Evolutionary conservation across 2,329 filamentous ascomycete genomes (phyloP).

Genomic region (Aureobasidium subglaciale): DNA sequence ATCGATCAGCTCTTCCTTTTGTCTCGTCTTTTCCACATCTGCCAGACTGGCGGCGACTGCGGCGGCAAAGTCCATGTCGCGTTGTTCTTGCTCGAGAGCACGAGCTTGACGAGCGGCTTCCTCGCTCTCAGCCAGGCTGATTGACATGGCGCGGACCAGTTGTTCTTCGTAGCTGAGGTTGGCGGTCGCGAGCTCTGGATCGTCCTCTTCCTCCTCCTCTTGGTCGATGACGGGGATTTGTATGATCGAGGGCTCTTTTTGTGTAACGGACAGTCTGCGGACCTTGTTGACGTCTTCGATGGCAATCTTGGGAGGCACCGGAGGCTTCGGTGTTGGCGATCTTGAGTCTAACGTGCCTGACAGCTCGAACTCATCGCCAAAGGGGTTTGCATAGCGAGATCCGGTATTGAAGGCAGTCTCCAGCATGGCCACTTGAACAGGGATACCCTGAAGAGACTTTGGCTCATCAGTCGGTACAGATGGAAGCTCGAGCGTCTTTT

Average conservation of each 20-base stretch:
- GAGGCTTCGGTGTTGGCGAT: constrained; percentile 32
- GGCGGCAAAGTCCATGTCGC: constrained; percentile 26
- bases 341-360: constrained; percentile 24
- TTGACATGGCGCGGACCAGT: constrained; percentile 30
- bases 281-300: constrained; percentile 20
- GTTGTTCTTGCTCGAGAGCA: constrained; percentile 18
- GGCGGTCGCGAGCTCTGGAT: too few relatives aligned
- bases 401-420: constrained; percentile 33
- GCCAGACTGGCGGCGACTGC: constrained; percentile 30
- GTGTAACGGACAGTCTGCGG: constrained; percentile 5
- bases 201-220: too few relatives aligned
- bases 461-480: constrained; percentile 17
- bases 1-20: constrained; percentile 20
- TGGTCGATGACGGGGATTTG: background rate
- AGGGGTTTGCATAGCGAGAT: constrained; percentile 37
- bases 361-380: constrained; percentile 36
- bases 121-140: constrained; percentile 29
- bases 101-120: constrained; percentile 16
- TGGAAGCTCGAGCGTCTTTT: constrained; percentile 7
- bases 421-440: background rate
- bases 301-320: constrained; percentile 39
- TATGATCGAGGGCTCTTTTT: constrained; percentile 8
- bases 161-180: constrained; percentile 31
- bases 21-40: constrained; percentile 16
- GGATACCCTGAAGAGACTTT: background rate